phyloP scores from a whole-genome alignment of 2,329 filamentous ascomycete genomes.

The Pseudogymnoascus sp. region DNA sequence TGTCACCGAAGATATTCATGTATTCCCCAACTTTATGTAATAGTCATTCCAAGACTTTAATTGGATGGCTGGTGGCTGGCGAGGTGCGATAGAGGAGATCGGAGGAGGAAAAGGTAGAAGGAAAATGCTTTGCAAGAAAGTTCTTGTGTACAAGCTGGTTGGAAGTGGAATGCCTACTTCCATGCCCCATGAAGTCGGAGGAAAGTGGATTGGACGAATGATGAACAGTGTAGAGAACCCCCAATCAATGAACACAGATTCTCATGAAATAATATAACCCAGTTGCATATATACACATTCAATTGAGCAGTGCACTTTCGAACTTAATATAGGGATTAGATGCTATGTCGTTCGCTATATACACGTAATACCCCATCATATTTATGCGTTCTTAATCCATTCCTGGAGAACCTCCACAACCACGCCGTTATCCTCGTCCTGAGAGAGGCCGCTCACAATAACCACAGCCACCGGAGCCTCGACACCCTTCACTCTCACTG shows the following conservation, averaged over 20 bases:
- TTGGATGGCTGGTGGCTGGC: conserved; percentile 13
- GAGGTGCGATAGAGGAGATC: neutral
- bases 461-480: conserved; percentile 70
- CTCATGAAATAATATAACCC: conserved; percentile 5
- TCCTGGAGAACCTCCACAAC: conserved; percentile 61
- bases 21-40: conserved; percentile 14
- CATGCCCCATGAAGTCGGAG: neutral
- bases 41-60: conserved; percentile 11
- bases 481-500: conserved; percentile 62
- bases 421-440: conserved; percentile 69
- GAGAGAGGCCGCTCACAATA: conserved; percentile 67
- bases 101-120: neutral
- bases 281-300: neutral
- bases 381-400: conserved; percentile 18
- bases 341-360: neutral
- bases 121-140: conserved; percentile 2
- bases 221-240: conserved; percentile 9
- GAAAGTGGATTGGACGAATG: conserved; percentile 10
- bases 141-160: conserved; percentile 6
- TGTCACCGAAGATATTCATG: conserved; percentile 14
- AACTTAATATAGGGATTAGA: neutral
- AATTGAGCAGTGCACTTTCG: neutral
- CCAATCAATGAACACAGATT: conserved; percentile 11
- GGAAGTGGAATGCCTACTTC: neutral
- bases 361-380: neutral